Evolutionary conservation across 805 yeast species (phyloP), one percentile per base, ranked within the genome.

Genomic region (Lipomyces starkeyi): DNA sequence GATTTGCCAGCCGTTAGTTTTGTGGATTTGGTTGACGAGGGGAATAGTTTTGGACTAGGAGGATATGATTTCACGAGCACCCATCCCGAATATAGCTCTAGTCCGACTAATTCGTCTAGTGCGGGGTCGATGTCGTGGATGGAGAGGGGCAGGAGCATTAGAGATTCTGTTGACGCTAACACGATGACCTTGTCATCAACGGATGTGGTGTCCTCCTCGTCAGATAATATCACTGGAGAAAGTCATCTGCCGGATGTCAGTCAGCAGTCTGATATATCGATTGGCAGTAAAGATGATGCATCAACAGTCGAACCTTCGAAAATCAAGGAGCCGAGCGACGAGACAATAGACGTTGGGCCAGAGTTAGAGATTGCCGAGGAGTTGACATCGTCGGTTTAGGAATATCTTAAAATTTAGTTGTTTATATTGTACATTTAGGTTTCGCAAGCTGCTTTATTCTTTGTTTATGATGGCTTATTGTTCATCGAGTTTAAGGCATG

Each of bases 21-120:
- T 54, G 69, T 66, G 1, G 71, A 68, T 57, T 40, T 68, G 29
- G 71, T 68, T 6, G 71, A 68, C 47, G 71, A 68, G 55, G 71
- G 71, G 34, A 68, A 68, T 56, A 64, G 69, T 27, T 57, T 68
- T 52, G 71, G 71, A 17, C 37, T 68, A n/a, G 71, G 64, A 25
- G 65, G 65, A 25, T 66, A 40, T 27, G 69, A 58, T 27, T 66
- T 25, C 40, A 49, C 57, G 6, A 25, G 52, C 14, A 35, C 53
- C 29, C 43, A 58, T 13, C 59, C 43, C n/a, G 43, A 37, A 34
- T 59, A 43, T 32, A 17, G 61, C 22, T 35, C 59, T 3, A 59
- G 64, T 37, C 61, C 69, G 11, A 47, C 62, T 20, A 60, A 62
- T 52, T 65, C 68, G 14, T 65, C 68, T 3, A 65, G 68, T 34